phyloP scores from a whole-genome alignment of 129 eudicot species.

The Solidago caesia region DNA sequence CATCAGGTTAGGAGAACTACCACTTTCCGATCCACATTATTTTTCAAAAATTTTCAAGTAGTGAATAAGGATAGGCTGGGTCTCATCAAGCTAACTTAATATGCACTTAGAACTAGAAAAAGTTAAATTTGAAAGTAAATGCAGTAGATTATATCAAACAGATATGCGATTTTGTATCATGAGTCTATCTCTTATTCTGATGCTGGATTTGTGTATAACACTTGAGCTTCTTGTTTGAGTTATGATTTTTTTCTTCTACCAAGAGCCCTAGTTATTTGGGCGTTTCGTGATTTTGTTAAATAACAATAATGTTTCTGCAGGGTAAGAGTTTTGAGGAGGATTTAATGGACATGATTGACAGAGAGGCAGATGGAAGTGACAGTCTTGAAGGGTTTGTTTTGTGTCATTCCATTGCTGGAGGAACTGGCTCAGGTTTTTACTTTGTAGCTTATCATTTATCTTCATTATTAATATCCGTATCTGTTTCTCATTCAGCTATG shows the following conservation, averaged over 20 bases:
- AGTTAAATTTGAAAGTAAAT: background rate
- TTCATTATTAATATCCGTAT: background rate
- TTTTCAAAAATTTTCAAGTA: background rate
- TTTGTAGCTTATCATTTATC: background rate
- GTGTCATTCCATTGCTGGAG: slow-evolving; percentile 99
- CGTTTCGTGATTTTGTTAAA: slow-evolving; percentile 1
- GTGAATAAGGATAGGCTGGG: background rate
- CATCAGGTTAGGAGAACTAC: slow-evolving; percentile 59
- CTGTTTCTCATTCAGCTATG: background rate
- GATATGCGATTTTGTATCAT: background rate
- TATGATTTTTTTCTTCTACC: background rate
- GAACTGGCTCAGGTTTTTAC: slow-evolving; percentile 92
- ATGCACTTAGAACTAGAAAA: background rate
- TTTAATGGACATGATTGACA: slow-evolving; percentile 96
- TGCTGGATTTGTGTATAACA: background rate
- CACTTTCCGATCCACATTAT: background rate
- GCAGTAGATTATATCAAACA: background rate
- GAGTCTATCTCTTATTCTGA: background rate
- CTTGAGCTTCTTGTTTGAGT: background rate
- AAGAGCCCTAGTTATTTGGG: background rate
- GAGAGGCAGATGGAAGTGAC: slow-evolving; percentile 99
- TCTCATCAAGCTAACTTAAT: background rate
- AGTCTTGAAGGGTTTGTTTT: slow-evolving; percentile 98
- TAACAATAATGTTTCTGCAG: slow-evolving; percentile 34
- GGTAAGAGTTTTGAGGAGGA: slow-evolving; percentile 97